These are phyloP conservation scores for Globisporangium recalcitrans DNA, from an alignment of 352 stramenopile species.

Conservation along the genomic window DNA sequence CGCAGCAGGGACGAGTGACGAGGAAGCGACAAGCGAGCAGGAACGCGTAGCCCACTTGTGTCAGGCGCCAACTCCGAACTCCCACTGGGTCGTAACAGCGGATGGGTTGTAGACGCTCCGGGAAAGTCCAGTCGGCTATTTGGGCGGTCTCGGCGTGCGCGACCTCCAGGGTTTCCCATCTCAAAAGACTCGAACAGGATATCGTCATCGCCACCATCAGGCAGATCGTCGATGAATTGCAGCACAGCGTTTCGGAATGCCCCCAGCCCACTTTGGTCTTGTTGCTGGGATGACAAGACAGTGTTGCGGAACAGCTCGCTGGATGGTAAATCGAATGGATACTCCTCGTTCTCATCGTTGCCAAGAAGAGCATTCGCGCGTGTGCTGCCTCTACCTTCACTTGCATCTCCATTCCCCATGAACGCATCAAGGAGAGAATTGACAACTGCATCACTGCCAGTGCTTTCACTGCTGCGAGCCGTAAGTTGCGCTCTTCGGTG, in stretches of 20 bases:
- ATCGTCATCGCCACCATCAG: slow-evolving; percentile 46
- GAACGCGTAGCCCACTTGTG: slow-evolving; percentile 19
- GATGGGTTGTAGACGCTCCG: slow-evolving; percentile 22
- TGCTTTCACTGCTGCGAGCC: slow-evolving; percentile 16
- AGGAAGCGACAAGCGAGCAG: slow-evolving; percentile 44
- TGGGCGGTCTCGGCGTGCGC: slow-evolving; percentile 33
- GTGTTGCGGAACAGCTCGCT: slow-evolving; percentile 15
- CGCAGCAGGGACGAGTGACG: slow-evolving; percentile 68
- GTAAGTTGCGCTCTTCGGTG: slow-evolving; percentile 31
- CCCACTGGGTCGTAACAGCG: slow-evolving; percentile 32
- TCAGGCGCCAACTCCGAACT: slow-evolving; percentile 9
- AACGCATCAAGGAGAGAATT: slow-evolving; percentile 17
- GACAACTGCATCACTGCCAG: not conserved
- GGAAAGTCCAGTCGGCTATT: slow-evolving; percentile 11
- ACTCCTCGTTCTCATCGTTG: slow-evolving; percentile 9
- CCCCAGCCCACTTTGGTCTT: slow-evolving; percentile 9
- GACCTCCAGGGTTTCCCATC: slow-evolving; percentile 26
- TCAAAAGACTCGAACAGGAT: slow-evolving; percentile 58
- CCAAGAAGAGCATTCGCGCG: not conserved
- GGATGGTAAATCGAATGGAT: slow-evolving; percentile 15
- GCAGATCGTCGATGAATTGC: slow-evolving; percentile 57
- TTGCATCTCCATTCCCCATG: slow-evolving; percentile 5
- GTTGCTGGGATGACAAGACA: not conserved
- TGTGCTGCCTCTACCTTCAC: not conserved
- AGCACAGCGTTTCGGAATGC: slow-evolving; percentile 22